These are phyloP conservation scores for Candida schatavii DNA, from an alignment of 805 yeast species.

Conservation along the genomic window DNA sequence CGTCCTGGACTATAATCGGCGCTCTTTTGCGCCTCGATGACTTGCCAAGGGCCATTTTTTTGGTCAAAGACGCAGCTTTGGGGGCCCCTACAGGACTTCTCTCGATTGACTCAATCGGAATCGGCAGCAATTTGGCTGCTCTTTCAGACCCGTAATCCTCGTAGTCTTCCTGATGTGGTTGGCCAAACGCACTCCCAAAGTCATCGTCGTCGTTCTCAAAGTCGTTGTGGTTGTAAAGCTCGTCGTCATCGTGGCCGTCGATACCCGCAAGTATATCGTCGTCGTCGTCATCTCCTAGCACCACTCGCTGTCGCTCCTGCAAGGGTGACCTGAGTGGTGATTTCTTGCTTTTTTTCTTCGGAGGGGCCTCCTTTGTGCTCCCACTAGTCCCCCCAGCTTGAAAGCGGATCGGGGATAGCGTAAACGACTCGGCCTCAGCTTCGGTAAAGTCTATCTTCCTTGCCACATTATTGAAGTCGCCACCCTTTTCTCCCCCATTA, in stretches of 20 bases:
- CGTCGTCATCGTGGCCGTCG: conserved; percentile 22
- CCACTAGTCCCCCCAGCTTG: conserved; percentile 13
- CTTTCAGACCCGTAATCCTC: conserved; percentile 1
- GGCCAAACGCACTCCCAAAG: conserved; percentile 8
- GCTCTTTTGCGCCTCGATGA: conserved; percentile 8
- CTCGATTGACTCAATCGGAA: conserved; percentile 1
- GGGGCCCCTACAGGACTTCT: not conserved
- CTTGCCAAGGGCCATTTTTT: conserved; percentile 34
- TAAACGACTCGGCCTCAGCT: conserved; percentile 30
- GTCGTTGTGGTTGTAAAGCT: conserved; percentile 7
- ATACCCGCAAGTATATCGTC: conserved; percentile 10
- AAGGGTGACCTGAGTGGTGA: conserved; percentile 31
- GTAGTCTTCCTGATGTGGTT: conserved; percentile 3
- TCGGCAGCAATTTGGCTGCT: conserved; percentile 17
- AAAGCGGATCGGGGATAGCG: conserved; percentile 26
- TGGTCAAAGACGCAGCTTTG: conserved; percentile 13
- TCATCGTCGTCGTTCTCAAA: conserved; percentile 5
- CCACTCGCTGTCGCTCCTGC: conserved; percentile 15
- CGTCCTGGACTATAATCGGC: not conserved
- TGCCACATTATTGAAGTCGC: conserved; percentile 24
- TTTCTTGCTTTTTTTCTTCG: conserved; percentile 21
- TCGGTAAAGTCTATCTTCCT: conserved; percentile 35
- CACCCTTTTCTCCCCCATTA: not conserved
- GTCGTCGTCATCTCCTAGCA: not conserved
- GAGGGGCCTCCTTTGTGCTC: conserved; percentile 4